Evolutionary conservation across 2,329 filamentous ascomycete genomes (phyloP).

Genomic region (Phialocephala subalpina): DNA sequence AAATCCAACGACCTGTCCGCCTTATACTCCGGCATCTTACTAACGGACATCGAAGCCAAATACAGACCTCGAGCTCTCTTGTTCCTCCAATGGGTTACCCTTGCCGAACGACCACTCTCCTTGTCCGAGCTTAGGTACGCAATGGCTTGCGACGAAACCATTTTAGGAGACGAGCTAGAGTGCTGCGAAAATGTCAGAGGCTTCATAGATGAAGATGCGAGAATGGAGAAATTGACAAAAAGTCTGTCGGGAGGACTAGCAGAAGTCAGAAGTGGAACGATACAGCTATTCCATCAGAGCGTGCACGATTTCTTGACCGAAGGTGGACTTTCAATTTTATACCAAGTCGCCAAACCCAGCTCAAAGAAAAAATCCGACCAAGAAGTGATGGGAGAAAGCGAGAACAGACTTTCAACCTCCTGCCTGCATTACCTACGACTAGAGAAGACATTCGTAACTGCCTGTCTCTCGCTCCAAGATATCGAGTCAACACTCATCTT

Average conservation of each 20-base stretch:
- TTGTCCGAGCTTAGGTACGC: constrained; percentile 35
- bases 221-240: constrained; percentile 33
- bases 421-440: constrained; percentile 30
- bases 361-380: background rate
- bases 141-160: constrained; percentile 21
- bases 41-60: constrained; percentile 14
- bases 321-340: constrained; percentile 16
- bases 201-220: constrained; percentile 27
- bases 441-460: background rate
- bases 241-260: constrained; percentile 37
- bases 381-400: background rate
- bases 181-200: constrained; percentile 10
- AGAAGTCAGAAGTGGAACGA: constrained; percentile 28
- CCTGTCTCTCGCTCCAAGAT: background rate
- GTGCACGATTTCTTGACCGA: constrained; percentile 45
- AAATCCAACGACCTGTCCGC: constrained; percentile 29
- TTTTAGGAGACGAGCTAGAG: background rate
- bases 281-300: constrained; percentile 50
- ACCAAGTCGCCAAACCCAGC: background rate
- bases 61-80: constrained; percentile 23
- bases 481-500: constrained; percentile 16
- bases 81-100: constrained; percentile 38
- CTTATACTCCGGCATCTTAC: constrained; percentile 30
- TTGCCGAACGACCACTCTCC: constrained; percentile 32
- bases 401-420: constrained; percentile 19